Evolutionary conservation across 305 asterid genomes (phyloP), one percentile per base, ranked within the genome.

Genomic region (Fraxinus angustifolia): DNA sequence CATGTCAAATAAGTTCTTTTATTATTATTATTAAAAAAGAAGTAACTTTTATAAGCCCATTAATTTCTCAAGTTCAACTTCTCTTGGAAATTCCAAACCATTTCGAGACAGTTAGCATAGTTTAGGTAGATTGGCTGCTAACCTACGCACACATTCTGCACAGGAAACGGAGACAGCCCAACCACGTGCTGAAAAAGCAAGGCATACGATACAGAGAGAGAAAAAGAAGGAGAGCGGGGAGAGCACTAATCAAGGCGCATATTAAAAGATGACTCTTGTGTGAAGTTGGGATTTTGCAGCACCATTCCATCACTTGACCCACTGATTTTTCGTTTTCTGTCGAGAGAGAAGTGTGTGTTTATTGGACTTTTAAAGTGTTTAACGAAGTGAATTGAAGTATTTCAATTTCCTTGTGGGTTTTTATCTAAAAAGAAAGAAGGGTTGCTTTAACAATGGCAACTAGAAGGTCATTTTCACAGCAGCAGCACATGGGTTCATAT

Each of bases 121-220:
- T 87, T 23, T 84, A 80, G 67, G 77, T 75, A 36, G 78, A 79
- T 40, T 79, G 67, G 82, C 76, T 45, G 14, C 73, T 48, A 19
- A 56, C 81, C 76, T 81, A 75, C 86, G 78, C 78, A 82, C 30
- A 53, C 83, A 82, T 88, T 79, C 91, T 86, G 87, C 90, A 82
- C 90, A 89, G 90, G 75, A 87, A 87, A 88, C 87, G 91, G 92
- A 89, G 92, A 91, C 92, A 89, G 77, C 85, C 87, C 78, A 88
- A 73, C 83, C 93, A 91, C 90, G 94, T 89, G 86, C 85, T 84
- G 89, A 82, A 86, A 81, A 85, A 78, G 79, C 78, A n/a, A 76
- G 81, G 73, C 75, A 14, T 40, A 31, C 53, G 19, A 6, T 40
- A 33, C 23, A 74, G 82, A 82, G 72, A 19, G 74, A 36, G 45